Percentiles rank a stretch among this genome's conserved stretches.
These are phyloP conservation scores for Fusarium proliferatum DNA, from an alignment of 2,329 filamentous ascomycete genomes.

Conservation along the genomic window DNA sequence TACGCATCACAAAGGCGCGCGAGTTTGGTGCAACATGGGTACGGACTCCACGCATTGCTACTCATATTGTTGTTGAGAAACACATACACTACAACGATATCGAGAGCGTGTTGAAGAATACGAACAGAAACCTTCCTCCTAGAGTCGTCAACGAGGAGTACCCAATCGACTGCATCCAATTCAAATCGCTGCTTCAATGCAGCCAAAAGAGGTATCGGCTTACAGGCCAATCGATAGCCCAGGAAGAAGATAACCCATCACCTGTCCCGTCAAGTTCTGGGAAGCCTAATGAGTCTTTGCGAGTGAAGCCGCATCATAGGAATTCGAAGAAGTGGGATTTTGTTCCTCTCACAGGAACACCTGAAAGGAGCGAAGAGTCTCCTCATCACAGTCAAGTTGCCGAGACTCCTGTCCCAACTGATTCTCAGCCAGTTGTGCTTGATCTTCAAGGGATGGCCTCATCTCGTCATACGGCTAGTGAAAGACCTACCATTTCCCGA, in stretches of 20 bases:
- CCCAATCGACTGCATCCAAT: constrained; percentile 74
- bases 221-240: constrained; percentile 56
- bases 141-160: constrained; percentile 76
- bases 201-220: constrained; percentile 69
- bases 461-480: background rate
- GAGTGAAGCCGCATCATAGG: constrained; percentile 60
- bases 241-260: background rate
- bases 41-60: constrained; percentile 68
- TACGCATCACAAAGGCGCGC: constrained; percentile 79
- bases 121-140: constrained; percentile 41
- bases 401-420: constrained; percentile 30
- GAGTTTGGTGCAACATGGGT: constrained; percentile 82
- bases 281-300: constrained; percentile 53
- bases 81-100: constrained; percentile 73
- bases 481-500: background rate
- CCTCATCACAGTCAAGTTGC: constrained; percentile 34
- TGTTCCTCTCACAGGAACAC: constrained; percentile 53
- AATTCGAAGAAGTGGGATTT: constrained; percentile 54
- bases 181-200: constrained; percentile 67
- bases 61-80: constrained; percentile 84
- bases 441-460: constrained; percentile 28
- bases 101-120: constrained; percentile 55
- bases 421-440: constrained; percentile 45
- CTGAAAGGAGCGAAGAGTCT: constrained; percentile 50
- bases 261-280: constrained; percentile 19